These are phyloP conservation scores for Ascochyta clinopodiicola DNA, from an alignment of 2,329 filamentous ascomycete species.

Conservation along the genomic window DNA sequence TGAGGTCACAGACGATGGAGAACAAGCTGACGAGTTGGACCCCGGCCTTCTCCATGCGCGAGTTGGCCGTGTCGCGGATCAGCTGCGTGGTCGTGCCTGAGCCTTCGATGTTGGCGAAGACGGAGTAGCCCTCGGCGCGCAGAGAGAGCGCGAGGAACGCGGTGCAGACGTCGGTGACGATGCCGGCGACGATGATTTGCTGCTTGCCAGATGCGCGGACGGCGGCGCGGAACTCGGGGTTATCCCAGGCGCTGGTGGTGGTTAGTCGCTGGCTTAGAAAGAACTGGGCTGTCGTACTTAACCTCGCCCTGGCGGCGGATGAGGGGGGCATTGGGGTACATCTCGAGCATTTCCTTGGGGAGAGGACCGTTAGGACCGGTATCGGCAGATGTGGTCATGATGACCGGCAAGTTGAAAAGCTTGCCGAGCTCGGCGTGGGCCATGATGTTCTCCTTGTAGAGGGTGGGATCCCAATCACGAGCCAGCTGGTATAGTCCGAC, in stretches of 20 bases:
- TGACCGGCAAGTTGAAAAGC: constrained; percentile 70
- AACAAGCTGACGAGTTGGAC: constrained; percentile 70
- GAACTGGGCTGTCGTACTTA: constrained; percentile 51
- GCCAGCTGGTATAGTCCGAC: constrained; percentile 65
- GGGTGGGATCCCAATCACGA: constrained; percentile 69
- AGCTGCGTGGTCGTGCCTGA: constrained; percentile 69
- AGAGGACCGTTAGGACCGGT: constrained; percentile 74
- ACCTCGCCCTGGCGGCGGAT: constrained; percentile 75
- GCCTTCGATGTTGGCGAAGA: constrained; percentile 76
- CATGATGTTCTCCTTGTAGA: constrained; percentile 71
- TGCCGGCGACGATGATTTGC: constrained; percentile 75
- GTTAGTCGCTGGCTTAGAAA: constrained; percentile 2
- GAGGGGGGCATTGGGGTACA: constrained; percentile 71
- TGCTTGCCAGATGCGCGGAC: constrained; percentile 69
- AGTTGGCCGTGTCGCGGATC: constrained; percentile 69
- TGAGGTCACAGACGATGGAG: constrained; percentile 69
- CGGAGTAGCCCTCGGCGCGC: constrained; percentile 72
- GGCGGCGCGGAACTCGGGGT: constrained; percentile 69
- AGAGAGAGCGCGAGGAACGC: constrained; percentile 77
- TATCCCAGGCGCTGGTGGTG: constrained; percentile 70
- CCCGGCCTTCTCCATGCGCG: constrained; percentile 70
- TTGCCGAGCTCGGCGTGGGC: constrained; percentile 71
- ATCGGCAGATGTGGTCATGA: constrained; percentile 75
- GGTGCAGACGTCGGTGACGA: constrained; percentile 78
- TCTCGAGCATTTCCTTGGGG: constrained; percentile 70